Evolutionary conservation across 441 rosid genomes (phyloP).

Genomic region (Macaranga tanarius): DNA sequence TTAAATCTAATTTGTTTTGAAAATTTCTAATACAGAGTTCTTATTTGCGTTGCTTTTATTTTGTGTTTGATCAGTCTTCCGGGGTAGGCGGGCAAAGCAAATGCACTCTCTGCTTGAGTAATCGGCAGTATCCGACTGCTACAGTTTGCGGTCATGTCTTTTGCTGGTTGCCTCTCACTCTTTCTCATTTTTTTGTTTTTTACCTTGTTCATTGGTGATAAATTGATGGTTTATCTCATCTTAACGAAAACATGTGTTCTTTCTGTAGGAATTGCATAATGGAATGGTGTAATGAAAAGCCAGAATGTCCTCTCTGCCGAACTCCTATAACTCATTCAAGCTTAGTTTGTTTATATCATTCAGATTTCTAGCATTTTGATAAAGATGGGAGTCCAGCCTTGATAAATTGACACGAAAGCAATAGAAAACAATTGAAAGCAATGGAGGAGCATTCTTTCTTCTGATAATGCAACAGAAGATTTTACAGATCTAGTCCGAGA

Average conservation of each 20-base stretch:
- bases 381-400: background rate
- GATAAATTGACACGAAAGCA: background rate
- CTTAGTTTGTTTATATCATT: slow-evolving; percentile 80
- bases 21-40: background rate
- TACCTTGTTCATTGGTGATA: background rate
- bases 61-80: slow-evolving; percentile 13
- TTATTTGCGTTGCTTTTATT: background rate
- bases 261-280: slow-evolving; percentile 76
- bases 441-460: slow-evolving; percentile 5
- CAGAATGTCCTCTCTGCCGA: slow-evolving; percentile 93
- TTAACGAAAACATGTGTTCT: background rate
- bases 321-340: slow-evolving; percentile 79
- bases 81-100: slow-evolving; percentile 51
- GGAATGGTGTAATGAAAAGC: slow-evolving; percentile 99
- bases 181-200: background rate
- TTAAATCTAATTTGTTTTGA: background rate
- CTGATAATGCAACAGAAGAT: background rate
- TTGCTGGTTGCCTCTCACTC: slow-evolving; percentile 61
- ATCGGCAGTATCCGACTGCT: slow-evolving; percentile 81
- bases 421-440: slow-evolving; percentile 10
- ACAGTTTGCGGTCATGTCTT: slow-evolving; percentile 95
- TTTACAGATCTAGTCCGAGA: background rate
- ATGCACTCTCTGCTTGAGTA: slow-evolving; percentile 85
- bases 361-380: slow-evolving; percentile 56
- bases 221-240: background rate